A percentile compares a stretch with the other conserved stretches of the same genome.
Evolutionary conservation across 352 stramenopile genomes (phyloP).

Genomic region (Phytopythium kandeliae): DNA sequence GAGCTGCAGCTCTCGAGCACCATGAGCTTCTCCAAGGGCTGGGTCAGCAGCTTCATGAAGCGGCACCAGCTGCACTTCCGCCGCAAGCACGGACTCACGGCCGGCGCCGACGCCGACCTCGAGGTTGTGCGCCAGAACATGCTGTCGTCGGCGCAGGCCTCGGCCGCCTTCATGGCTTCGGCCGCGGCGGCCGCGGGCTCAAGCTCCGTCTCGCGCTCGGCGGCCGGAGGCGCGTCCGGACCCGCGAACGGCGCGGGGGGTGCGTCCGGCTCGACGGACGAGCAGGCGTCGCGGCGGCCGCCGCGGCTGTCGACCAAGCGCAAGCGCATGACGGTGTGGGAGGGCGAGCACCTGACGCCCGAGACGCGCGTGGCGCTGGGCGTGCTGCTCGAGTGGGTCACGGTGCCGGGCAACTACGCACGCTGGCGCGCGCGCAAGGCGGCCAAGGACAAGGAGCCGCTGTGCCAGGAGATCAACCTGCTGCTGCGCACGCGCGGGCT

Average conservation of each 20-base stretch:
- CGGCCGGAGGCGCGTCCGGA: too few relatives aligned
- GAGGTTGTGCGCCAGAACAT: conserved; percentile 10
- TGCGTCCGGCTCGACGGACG: not conserved
- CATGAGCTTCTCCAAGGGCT: conserved; percentile 57
- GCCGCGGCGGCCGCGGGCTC: too few relatives aligned
- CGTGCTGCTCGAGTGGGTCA: conserved; percentile 33
- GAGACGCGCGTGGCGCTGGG: conserved; percentile 12
- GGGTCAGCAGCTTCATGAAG: conserved; percentile 54
- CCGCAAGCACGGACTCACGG: conserved; percentile 12
- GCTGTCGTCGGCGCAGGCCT: conserved; percentile 4
- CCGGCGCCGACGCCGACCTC: conserved; percentile 4
- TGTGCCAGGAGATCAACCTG: conserved; percentile 33
- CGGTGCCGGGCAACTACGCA: conserved; percentile 28
- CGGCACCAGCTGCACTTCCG: conserved; percentile 39
- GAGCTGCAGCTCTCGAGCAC: conserved; percentile 30
- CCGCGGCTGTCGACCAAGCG: conserved; percentile 9
- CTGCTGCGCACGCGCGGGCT: conserved; percentile 24
- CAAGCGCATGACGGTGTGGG: conserved; percentile 9
- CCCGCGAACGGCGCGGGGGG: too few relatives aligned
- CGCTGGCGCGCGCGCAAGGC: conserved; percentile 23
- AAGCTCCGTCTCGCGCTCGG: too few relatives aligned
- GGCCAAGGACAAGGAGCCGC: conserved; percentile 17
- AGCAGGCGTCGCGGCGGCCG: not conserved
- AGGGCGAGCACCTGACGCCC: conserved; percentile 9
- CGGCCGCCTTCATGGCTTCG: conserved; percentile 1